Percentiles rank a stretch among this genome's conserved stretches.
Evolutionary conservation across 495 filamentous ascomycete genomes (phyloP).

Genomic region (Neurospora intermedia): DNA sequence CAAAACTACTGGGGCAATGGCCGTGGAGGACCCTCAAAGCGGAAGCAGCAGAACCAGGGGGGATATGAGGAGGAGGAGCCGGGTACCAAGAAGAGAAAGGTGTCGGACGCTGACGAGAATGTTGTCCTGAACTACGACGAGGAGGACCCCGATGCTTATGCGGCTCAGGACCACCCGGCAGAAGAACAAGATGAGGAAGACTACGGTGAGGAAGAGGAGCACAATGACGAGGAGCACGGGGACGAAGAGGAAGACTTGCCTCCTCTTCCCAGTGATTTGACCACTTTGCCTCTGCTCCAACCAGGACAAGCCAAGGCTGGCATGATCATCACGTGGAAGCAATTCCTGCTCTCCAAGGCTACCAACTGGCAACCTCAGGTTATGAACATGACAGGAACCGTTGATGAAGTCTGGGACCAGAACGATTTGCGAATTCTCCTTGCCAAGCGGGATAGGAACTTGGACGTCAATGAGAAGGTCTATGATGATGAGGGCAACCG

Average conservation of each 20-base stretch:
- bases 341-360: conserved; percentile 58
- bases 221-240: conserved; percentile 17
- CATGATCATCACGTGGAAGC: conserved; percentile 71
- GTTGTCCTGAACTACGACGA: conserved; percentile 45
- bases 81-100: conserved; percentile 40
- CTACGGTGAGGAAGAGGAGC: conserved; percentile 13
- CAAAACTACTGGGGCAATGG: conserved; percentile 27
- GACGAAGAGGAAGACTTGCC: conserved; percentile 52
- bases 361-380: conserved; percentile 72
- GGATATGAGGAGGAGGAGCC: conserved; percentile 24
- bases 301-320: conserved; percentile 45
- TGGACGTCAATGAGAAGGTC: conserved; percentile 35
- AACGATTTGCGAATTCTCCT: conserved; percentile 47
- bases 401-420: conserved; percentile 40
- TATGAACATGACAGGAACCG: conserved; percentile 53
- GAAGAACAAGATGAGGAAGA: conserved; percentile 32
- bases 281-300: conserved; percentile 41
- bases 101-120: conserved; percentile 22
- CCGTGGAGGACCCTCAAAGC: conserved; percentile 27
- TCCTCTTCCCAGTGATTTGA: conserved; percentile 50
- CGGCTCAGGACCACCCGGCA: conserved; percentile 19
- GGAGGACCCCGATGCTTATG: conserved; percentile 17
- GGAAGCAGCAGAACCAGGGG: conserved; percentile 28
- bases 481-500: conserved; percentile 34
- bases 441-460: conserved; percentile 55